Evolutionary conservation across 441 rosid species (phyloP).

Genomic region (Erodium moschatum): DNA sequence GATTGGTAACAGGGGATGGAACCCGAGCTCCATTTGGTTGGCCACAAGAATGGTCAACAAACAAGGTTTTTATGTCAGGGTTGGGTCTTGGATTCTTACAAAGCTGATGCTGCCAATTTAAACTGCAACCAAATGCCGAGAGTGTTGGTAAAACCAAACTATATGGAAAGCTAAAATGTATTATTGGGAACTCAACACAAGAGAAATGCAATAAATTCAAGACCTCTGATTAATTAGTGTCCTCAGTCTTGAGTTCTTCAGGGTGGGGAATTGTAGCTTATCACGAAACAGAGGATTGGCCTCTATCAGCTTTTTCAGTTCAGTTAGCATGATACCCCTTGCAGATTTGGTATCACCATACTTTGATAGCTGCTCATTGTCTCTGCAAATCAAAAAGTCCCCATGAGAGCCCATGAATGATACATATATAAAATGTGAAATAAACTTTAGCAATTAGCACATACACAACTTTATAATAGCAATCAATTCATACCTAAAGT

Average conservation of each 20-base stretch:
- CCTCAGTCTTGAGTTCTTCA: constrained; percentile 67
- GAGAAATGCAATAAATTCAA: constrained; percentile 15
- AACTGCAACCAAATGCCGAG: constrained; percentile 34
- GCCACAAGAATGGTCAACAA: constrained; percentile 68
- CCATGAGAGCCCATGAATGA: neutral
- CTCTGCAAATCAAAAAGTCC: constrained; percentile 33
- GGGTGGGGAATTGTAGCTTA: constrained; percentile 68
- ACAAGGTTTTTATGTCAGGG: constrained; percentile 74
- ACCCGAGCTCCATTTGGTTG: constrained; percentile 66
- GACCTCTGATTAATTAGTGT: constrained; percentile 78
- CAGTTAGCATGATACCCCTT: constrained; percentile 65
- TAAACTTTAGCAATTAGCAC: neutral
- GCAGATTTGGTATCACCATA: constrained; percentile 76
- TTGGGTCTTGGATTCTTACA: constrained; percentile 72
- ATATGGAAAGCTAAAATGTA: constrained; percentile 5
- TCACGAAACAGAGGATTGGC: constrained; percentile 82
- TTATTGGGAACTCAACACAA: neutral
- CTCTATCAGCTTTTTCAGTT: constrained; percentile 70
- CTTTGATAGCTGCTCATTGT: constrained; percentile 67
- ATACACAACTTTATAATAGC: neutral
- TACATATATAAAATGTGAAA: neutral
- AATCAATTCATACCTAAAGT: constrained; percentile 44
- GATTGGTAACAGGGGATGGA: constrained; percentile 68
- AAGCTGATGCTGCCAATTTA: constrained; percentile 84
- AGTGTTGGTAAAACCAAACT: constrained; percentile 9